Base-by-base conservation (phyloP, 441 rosid species). In the Populus trichocarpa region DNA sequence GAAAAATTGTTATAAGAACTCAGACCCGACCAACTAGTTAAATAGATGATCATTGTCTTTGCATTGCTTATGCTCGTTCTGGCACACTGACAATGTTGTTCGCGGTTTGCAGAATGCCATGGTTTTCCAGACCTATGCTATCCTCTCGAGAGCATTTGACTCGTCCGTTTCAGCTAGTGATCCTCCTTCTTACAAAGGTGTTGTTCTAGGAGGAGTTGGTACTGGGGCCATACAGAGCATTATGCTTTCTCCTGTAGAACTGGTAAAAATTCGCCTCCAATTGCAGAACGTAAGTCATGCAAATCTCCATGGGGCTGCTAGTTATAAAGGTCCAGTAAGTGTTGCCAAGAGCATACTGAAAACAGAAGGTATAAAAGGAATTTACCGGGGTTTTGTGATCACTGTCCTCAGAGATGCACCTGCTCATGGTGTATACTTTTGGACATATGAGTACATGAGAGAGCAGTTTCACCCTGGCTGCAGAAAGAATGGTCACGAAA, bases 401-500 rank as follows among this genome's bases (percentile, higher is more conserved):
- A 96, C 99, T 0, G 85, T 87, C 35, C 91, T 94, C 63, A 84
- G 99, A 77, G 99, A 96, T 81, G 98, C 98, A 2, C 99, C 98
- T 0, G 74, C 96, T 63, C 96, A 94, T 22, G 95, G 98, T 13
- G 77, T 96, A 80, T 94, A 94, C 89, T 96, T 96, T 88, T 96
- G 92, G 96, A 91, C 97, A 0, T 96, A 96, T 1, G 98, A 96
- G 85, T 96, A 83, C 72, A 74, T 87, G 77, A 81, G 98, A 75
- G 98, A 96, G 82, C 83, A 75, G 73, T 86, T 94, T 66, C 99
- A 96, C 59, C 99, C 98, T 2, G 98, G 99, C 35, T 94, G 98
- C 89, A 80, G 99, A 82, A 93, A 90, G 85, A 81, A n/a, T 8
- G 85, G 98, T 30, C 81, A 92, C 30, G 98, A 93, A 81, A 85